Conservation (phyloP, 2,329 filamentous ascomycete species). For the Pseudogymnoascus sp. region DNA sequence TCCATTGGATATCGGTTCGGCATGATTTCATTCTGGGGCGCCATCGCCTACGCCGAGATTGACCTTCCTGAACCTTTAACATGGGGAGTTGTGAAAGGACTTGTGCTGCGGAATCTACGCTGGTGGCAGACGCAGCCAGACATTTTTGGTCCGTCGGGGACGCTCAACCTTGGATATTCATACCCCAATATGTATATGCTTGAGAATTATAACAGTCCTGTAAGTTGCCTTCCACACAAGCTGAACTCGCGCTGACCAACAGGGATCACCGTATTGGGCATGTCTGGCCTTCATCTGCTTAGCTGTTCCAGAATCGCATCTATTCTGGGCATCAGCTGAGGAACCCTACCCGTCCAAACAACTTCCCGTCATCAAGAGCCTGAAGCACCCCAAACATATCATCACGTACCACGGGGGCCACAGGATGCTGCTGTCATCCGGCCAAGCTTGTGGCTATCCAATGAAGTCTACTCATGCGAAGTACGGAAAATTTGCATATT, state of each 20-base stretch:
- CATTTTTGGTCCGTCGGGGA: constrained; percentile 68
- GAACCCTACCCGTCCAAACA: constrained; percentile 47
- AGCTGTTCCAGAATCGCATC: constrained; percentile 58
- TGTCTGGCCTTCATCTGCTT: constrained; percentile 70
- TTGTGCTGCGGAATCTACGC: constrained; percentile 63
- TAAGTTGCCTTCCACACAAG: constrained; percentile 31
- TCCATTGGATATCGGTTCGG: constrained; percentile 77
- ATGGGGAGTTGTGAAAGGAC: constrained; percentile 72
- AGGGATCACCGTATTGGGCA: constrained; percentile 54
- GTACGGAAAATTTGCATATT: constrained; percentile 73
- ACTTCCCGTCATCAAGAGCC: constrained; percentile 50
- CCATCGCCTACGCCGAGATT: constrained; percentile 66
- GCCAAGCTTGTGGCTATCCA: constrained; percentile 74
- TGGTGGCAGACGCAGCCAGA: constrained; percentile 72
- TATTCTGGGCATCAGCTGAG: constrained; percentile 66
- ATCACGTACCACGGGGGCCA: constrained; percentile 64
- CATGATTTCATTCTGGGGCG: constrained; percentile 78
- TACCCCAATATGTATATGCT: constrained; percentile 67
- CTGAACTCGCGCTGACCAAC: background rate
- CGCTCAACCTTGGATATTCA: constrained; percentile 52
- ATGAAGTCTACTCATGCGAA: constrained; percentile 77
- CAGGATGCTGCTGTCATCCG: constrained; percentile 65
- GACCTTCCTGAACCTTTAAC: constrained; percentile 63
- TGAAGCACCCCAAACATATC: constrained; percentile 66
- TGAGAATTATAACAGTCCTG: constrained; percentile 77